Base-by-base conservation (phyloP, 495 filamentous ascomycete genomes). In the Neurospora sp. region DNA sequence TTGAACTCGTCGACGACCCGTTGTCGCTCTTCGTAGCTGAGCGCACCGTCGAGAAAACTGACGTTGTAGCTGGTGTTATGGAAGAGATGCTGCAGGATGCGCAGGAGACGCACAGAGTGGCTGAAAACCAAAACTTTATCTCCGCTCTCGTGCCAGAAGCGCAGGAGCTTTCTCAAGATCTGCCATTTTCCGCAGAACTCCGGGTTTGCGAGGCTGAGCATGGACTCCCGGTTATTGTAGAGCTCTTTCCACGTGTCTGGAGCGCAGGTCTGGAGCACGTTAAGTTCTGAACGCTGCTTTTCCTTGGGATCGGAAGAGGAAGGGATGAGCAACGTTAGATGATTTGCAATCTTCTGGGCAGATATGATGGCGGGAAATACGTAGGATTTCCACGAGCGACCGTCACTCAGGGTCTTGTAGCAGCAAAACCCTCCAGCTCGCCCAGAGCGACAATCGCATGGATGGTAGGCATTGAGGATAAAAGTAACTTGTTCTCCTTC, bases 151-250 rank as follows among this genome's bases (percentile, higher is more conserved):
- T 97, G 89, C 96, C 96, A 99, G 81, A 94, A 96, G 35, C 88
- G 89, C 0, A 99, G 87, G 4, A 99, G 85, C 76, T 94, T 96
- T 72, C 89, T 90, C 16, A 99, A 83, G 20, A 98, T 88, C 81
- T 94, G 94, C 96, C 96, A 99, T 81, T 99, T 99, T 4, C 96
- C 96, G 77, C 96, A 99, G 76, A 95, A 97, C 70, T 97, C 92
- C 0, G 93, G 91, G 73, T 97, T 95, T 20, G 94, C 89, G 74
- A 92, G 93, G 78, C 91, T 94, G 46, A 92, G 81, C 70, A 98
- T 89, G 0, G 89, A 92, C 70, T 98, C 93, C 71, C 92, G 87
- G 27, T 89, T 89, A 12, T 83, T 83, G 76, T 93, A 96, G 3
- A 98, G 86, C 16, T 90, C 83, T 74, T 90, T 84, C 94, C 94